Evolutionary conservation across 768 basidiomycete genomes (phyloP).

Genomic region (Tylopilus vinaceipallidus): DNA sequence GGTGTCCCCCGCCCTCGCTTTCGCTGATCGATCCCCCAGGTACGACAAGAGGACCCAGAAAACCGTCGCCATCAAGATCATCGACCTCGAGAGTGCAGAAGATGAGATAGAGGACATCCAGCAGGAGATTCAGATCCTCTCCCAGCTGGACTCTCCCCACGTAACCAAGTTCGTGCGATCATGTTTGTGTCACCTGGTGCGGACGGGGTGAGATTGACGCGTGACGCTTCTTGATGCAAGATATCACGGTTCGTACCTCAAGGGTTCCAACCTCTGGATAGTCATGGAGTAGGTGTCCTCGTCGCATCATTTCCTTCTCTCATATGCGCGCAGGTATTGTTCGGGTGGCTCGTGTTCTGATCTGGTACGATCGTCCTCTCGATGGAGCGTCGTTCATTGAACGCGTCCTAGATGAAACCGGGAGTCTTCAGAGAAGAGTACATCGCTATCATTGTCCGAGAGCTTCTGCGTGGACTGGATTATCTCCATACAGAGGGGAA

Average conservation of each 20-base stretch:
- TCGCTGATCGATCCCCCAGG: conserved; percentile 38
- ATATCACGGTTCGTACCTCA: conserved; percentile 95
- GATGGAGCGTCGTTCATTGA: conserved; percentile 9
- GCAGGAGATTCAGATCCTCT: conserved; percentile 97
- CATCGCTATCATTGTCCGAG: conserved; percentile 94
- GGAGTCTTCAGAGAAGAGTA: conserved; percentile 98
- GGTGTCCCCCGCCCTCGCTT: conserved; percentile 9
- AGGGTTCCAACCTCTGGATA: conserved; percentile 97
- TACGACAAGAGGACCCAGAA: conserved; percentile 95
- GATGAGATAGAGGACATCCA: conserved; percentile 99
- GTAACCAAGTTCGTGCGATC: conserved; percentile 81
- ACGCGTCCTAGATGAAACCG: conserved; percentile 81
- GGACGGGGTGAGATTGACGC: conserved; percentile 36
- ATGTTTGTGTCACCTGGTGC: conserved; percentile 20
- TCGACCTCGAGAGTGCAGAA: conserved; percentile 97
- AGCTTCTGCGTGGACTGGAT: conserved; percentile 88
- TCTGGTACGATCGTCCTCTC: conserved; percentile 55
- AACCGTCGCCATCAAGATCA: conserved; percentile 99
- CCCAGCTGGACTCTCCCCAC: conserved; percentile 92
- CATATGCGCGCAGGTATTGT: conserved; percentile 65
- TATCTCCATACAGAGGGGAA: conserved; percentile 97
- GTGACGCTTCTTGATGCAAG: conserved; percentile 38
- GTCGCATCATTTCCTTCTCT: conserved; percentile 10
- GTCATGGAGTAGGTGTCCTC: conserved; percentile 81
- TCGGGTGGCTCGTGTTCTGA: conserved; percentile 98